phyloP scores from a whole-genome alignment of 2,329 filamentous ascomycete species.

The Fusarium sp. region DNA sequence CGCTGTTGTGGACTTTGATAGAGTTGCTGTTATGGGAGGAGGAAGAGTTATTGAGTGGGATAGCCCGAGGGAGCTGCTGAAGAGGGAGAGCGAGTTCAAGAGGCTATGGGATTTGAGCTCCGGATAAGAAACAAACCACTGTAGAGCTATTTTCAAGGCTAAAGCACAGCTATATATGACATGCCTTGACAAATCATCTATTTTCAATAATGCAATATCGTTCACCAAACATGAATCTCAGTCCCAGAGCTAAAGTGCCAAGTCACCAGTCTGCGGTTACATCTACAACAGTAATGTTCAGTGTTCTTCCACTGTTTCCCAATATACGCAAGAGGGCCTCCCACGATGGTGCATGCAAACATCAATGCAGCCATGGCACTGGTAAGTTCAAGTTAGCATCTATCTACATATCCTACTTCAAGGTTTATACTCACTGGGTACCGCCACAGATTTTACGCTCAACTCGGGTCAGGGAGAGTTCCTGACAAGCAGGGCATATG shows the following conservation, averaged over 20 bases:
- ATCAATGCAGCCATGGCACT: slow-evolving; percentile 36
- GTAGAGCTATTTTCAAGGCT: background rate
- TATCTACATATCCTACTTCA: background rate
- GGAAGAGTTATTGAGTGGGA: slow-evolving; percentile 25
- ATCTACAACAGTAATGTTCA: slow-evolving; percentile 41
- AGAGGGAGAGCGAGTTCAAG: slow-evolving; percentile 17
- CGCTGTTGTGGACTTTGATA: slow-evolving; percentile 10
- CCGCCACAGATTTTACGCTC: slow-evolving; percentile 35
- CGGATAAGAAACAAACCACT: background rate
- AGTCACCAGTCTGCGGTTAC: slow-evolving; percentile 33
- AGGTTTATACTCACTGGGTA: slow-evolving; percentile 28
- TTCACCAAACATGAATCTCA: slow-evolving; percentile 37
- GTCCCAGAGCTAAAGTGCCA: slow-evolving; percentile 37
- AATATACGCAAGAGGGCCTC: slow-evolving; percentile 22
- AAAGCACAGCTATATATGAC: background rate
- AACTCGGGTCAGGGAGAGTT: slow-evolving; percentile 33
- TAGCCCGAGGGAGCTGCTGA: slow-evolving; percentile 7
- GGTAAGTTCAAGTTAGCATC: background rate
- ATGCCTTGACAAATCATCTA: background rate
- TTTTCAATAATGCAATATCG: background rate
- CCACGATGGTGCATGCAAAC: slow-evolving; percentile 32
- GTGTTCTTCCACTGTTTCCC: slow-evolving; percentile 35
- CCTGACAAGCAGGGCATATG: slow-evolving; percentile 33
- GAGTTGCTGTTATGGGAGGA: slow-evolving; percentile 14
- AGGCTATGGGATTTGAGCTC: slow-evolving; percentile 19